These are phyloP conservation scores for Chrysoporthe puriensis DNA, from an alignment of 2,329 filamentous ascomycete species.

Conservation along the genomic window DNA sequence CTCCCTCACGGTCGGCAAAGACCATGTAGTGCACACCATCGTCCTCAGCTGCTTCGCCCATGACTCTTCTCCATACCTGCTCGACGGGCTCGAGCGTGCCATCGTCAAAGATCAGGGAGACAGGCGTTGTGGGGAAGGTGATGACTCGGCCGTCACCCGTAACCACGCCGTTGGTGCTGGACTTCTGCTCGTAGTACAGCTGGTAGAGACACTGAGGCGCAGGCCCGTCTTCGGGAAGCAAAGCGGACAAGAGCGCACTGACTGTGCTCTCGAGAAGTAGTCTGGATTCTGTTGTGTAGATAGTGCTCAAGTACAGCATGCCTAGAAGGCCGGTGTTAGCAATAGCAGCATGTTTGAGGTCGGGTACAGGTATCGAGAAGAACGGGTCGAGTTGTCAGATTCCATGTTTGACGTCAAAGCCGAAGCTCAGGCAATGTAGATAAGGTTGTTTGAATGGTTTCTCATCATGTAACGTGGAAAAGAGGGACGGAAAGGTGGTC, in stretches of 20 bases:
- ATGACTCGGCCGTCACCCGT: constrained; percentile 50
- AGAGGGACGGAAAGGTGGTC: constrained; percentile 27
- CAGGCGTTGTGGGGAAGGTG: constrained; percentile 59
- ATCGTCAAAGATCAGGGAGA: constrained; percentile 78
- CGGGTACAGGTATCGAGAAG: constrained; percentile 28
- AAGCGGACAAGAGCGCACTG: constrained; percentile 42
- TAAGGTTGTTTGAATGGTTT: constrained; percentile 74
- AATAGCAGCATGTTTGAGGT: constrained; percentile 13
- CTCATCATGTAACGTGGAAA: constrained; percentile 72
- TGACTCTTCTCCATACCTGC: constrained; percentile 69
- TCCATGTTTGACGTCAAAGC: constrained; percentile 77
- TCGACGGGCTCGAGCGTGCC: constrained; percentile 67
- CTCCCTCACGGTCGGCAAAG: constrained; percentile 74
- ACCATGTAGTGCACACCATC: constrained; percentile 66
- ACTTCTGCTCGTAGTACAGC: constrained; percentile 58
- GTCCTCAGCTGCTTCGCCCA: constrained; percentile 50
- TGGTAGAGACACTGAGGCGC: constrained; percentile 49
- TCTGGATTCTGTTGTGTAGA: constrained; percentile 42
- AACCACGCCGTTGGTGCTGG: neutral
- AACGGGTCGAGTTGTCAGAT: constrained; percentile 68
- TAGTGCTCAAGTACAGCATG: constrained; percentile 47
- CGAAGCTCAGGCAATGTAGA: constrained; percentile 99
- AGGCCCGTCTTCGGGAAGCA: constrained; percentile 33
- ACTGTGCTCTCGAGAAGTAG: constrained; percentile 46
- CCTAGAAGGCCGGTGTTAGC: constrained; percentile 40